A percentile compares a stretch with the other conserved stretches of the same genome.
Conservation (phyloP, 805 yeast genomes). For the Peterozyma toletana region DNA sequence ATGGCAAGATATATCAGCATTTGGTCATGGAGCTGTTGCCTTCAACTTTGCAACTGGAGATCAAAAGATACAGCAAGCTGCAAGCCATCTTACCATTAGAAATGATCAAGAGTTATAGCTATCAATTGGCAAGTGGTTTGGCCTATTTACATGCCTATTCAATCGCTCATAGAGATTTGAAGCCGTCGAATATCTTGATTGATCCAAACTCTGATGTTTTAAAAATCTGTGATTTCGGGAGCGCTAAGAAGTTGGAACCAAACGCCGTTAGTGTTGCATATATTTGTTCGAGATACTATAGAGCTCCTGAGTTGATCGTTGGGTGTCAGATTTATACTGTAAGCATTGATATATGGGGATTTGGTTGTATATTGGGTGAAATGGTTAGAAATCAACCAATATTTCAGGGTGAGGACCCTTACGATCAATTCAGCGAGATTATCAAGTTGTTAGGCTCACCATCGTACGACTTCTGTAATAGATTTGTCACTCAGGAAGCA, state of each 20-base stretch:
- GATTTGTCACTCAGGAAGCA: conserved; percentile 5
- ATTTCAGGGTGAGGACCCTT: conserved; percentile 91
- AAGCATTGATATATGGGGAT: conserved; percentile 95
- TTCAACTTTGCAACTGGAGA: conserved; percentile 71
- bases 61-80: conserved; percentile 57
- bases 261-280: conserved; percentile 89
- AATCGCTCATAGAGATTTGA: conserved; percentile 78
- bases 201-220: conserved; percentile 61
- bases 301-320: conserved; percentile 93
- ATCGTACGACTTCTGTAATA: conserved; percentile 4
- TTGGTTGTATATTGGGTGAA: conserved; percentile 95
- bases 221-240: conserved; percentile 81
- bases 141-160: conserved; percentile 74
- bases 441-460: conserved; percentile 91
- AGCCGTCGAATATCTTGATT: conserved; percentile 75
- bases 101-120: conserved; percentile 70
- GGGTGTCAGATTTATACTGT: conserved; percentile 86
- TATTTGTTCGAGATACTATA: conserved; percentile 90
- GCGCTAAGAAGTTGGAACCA: conserved; percentile 72
- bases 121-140: conserved; percentile 80
- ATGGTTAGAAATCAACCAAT: conserved; percentile 87
- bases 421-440: conserved; percentile 83
- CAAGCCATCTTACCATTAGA: conserved; percentile 60
- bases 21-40: conserved; percentile 85
- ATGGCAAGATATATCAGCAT: conserved; percentile 67